A percentile compares a stretch with the other conserved stretches of the same genome.
Conservation (phyloP, 2,329 filamentous ascomycete species). For the Trichophyton mentagrophytes region DNA sequence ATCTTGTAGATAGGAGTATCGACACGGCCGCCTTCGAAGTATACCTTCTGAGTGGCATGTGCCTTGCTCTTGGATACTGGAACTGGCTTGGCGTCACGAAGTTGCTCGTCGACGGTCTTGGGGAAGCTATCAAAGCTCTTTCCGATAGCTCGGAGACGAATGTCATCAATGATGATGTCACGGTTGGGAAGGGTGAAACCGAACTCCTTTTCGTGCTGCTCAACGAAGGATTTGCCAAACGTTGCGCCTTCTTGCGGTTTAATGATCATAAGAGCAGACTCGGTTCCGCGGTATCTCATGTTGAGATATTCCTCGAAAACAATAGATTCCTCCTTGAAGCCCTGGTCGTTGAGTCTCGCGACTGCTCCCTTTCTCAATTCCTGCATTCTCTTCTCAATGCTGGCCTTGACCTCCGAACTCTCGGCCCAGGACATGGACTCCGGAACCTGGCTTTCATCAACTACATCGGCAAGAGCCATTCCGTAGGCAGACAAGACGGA, state of each 20-base stretch:
- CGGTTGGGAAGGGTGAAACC: conserved; percentile 76
- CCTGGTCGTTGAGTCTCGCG: conserved; percentile 57
- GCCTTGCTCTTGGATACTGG: conserved; percentile 48
- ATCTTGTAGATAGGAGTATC: conserved; percentile 77
- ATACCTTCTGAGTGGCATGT: conserved; percentile 58
- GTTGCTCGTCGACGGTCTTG: conserved; percentile 71
- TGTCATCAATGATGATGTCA: conserved; percentile 82
- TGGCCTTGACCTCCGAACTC: conserved; percentile 43
- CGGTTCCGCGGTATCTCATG: conserved; percentile 81
- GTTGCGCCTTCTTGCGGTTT: conserved; percentile 64
- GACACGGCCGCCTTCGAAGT: conserved; percentile 67
- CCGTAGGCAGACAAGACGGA: conserved; percentile 84
- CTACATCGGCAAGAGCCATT: conserved; percentile 80
- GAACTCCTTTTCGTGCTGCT: conserved; percentile 84
- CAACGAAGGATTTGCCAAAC: conserved; percentile 71
- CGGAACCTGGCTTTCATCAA: conserved; percentile 64
- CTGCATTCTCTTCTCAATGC: conserved; percentile 60
- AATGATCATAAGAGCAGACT: conserved; percentile 81
- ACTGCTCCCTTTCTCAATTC: conserved; percentile 66
- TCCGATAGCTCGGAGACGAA: conserved; percentile 75
- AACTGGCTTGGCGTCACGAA: conserved; percentile 54
- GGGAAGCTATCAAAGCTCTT: conserved; percentile 72
- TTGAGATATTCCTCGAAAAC: conserved; percentile 87
- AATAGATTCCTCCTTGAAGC: conserved; percentile 61
- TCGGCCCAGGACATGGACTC: conserved; percentile 50